phyloP scores from a whole-genome alignment of 345 rosid species.

The Eucalyptus camaldulensis region DNA sequence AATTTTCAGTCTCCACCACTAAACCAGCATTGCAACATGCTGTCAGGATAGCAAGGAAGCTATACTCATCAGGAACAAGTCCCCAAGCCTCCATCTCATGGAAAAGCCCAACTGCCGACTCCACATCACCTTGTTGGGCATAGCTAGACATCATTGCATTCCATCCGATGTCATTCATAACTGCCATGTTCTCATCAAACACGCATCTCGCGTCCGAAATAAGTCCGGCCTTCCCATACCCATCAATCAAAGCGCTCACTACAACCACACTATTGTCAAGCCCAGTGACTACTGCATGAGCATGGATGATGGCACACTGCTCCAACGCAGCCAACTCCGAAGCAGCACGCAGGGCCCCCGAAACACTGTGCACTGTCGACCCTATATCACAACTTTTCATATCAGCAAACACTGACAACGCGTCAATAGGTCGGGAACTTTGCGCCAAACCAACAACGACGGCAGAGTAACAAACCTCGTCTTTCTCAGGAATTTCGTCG shows the following conservation, averaged over 20 bases:
- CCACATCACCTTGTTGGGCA: conserved; percentile 30
- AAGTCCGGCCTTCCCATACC: conserved; percentile 32
- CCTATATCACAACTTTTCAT: conserved; percentile 11
- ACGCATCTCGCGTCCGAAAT: conserved; percentile 20
- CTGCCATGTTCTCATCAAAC: conserved; percentile 15
- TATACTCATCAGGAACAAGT: conserved; percentile 24
- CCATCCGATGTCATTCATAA: conserved; percentile 23
- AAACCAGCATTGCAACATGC: conserved; percentile 20
- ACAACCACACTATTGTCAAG: conserved; percentile 15
- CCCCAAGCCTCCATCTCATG: conserved; percentile 2
- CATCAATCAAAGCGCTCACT: conserved; percentile 20
- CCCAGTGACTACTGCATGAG: conserved; percentile 23
- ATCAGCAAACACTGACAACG: conserved; percentile 12
- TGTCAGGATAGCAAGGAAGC: conserved; percentile 23
- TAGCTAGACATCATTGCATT: conserved; percentile 31
- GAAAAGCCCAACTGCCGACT: conserved; percentile 16
- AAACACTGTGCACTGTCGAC: conserved; percentile 18
- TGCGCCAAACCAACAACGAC: conserved; percentile 25
- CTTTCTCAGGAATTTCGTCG: conserved; percentile 23
- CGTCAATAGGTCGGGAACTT: conserved; percentile 10
- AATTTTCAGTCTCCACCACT: conserved; percentile 11
- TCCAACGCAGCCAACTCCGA: conserved; percentile 30
- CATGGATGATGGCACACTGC: conserved; percentile 27
- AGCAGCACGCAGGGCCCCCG: conserved; percentile 20
- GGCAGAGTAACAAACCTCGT: conserved; percentile 24